Percentiles rank a stretch among this genome's conserved stretches.
These are phyloP conservation scores for Penicillium sp. DNA, from an alignment of 2,329 filamentous ascomycete genomes.

Conservation along the genomic window DNA sequence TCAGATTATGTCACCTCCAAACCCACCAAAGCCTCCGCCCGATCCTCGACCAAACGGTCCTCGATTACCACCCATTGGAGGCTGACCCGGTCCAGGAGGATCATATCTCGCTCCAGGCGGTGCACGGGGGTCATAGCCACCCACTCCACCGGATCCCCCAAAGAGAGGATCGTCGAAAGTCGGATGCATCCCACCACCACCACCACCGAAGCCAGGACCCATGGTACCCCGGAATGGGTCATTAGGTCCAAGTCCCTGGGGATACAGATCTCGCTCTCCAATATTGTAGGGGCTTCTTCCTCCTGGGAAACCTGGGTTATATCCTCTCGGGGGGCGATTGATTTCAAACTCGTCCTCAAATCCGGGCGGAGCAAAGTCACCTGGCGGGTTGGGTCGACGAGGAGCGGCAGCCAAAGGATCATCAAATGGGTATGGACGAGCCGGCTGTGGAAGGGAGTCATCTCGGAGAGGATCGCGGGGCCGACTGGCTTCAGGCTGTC, in stretches of 20 bases:
- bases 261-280: conserved; percentile 82
- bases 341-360: conserved; percentile 94
- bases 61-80: conserved; percentile 44
- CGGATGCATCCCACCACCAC: conserved; percentile 84
- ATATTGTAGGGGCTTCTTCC: conserved; percentile 61
- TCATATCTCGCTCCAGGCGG: conserved; percentile 92
- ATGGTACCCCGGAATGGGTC: conserved; percentile 71
- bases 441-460: conserved; percentile 53
- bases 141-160: conserved; percentile 49
- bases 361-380: conserved; percentile 75
- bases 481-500: conserved; percentile 40
- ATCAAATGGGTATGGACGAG: conserved; percentile 62
- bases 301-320: conserved; percentile 40
- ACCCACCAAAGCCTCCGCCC: conserved; percentile 51
- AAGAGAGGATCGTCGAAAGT: conserved; percentile 91
- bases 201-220: conserved; percentile 56
- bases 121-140: conserved; percentile 62
- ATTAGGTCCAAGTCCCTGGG: conserved; percentile 75
- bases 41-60: conserved; percentile 34
- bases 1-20: conserved; percentile 48
- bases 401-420: conserved; percentile 59
- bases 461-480: conserved; percentile 49
- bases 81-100: conserved; percentile 68
- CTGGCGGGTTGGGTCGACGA: conserved; percentile 60
- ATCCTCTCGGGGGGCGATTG: conserved; percentile 58